Evolutionary conservation across 257 asterid genomes (phyloP).

Genomic region (Solanum pinnatisectum): DNA sequence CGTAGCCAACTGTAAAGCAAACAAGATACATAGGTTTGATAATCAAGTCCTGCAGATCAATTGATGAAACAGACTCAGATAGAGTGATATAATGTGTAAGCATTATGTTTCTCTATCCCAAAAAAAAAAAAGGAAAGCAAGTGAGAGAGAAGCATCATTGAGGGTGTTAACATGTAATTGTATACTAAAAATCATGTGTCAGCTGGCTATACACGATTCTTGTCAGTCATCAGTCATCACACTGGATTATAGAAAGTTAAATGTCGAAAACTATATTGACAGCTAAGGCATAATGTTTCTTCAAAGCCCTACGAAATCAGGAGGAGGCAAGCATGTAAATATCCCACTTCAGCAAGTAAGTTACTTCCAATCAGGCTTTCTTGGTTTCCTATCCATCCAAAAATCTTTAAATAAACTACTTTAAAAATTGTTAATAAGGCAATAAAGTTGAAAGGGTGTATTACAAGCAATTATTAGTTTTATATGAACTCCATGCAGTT

Average conservation of each 20-base stretch:
- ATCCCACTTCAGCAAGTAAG: not conserved
- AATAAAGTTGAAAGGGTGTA: not conserved
- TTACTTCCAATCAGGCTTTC: not conserved
- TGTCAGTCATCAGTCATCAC: not conserved
- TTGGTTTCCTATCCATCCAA: not conserved
- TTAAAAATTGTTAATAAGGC: not conserved
- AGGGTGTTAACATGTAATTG: not conserved
- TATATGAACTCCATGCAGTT: not conserved
- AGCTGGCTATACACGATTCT: not conserved
- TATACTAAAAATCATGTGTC: not conserved
- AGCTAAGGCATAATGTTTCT: not conserved
- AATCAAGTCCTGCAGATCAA: constrained; percentile 53
- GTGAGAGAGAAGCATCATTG: not conserved
- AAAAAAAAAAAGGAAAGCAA: not conserved
- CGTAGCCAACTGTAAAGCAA: constrained; percentile 79
- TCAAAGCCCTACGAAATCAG: not conserved
- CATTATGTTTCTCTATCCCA: not conserved
- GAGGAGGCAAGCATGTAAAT: not conserved
- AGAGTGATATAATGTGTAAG: not conserved
- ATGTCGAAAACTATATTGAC: not conserved
- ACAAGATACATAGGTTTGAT: constrained; percentile 76
- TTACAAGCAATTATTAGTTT: not conserved
- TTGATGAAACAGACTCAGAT: not conserved
- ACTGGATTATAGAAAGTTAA: not conserved
- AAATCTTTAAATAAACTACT: not conserved